Evolutionary conservation across 441 rosid genomes (phyloP).

Genomic region (Croton laevigatus): DNA sequence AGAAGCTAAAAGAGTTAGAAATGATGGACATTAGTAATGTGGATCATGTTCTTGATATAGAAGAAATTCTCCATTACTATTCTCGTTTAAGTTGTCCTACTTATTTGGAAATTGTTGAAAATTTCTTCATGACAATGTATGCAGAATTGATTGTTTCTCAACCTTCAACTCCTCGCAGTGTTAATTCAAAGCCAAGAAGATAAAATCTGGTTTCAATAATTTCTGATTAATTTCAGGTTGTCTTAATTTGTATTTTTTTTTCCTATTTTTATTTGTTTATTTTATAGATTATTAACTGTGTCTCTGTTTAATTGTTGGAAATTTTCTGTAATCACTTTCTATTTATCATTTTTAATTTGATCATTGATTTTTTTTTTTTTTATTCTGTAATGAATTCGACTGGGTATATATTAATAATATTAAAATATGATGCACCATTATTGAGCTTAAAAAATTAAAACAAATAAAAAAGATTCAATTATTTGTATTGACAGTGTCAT

Average conservation of each 20-base stretch:
- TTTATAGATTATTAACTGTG: background rate
- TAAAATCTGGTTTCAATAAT: constrained; percentile 4
- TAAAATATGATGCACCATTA: background rate
- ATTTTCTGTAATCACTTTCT: background rate
- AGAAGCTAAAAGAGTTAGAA: constrained; percentile 70
- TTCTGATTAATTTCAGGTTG: constrained; percentile 12
- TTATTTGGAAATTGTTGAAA: constrained; percentile 69
- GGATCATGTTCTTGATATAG: constrained; percentile 65
- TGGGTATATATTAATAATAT: background rate
- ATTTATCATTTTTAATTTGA: background rate
- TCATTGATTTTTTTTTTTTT: background rate
- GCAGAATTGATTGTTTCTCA: constrained; percentile 40
- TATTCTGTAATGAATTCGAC: background rate
- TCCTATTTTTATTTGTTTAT: background rate
- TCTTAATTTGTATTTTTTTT: background rate
- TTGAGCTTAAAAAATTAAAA: too few species aligned
- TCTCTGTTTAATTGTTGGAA: background rate
- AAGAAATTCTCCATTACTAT: constrained; percentile 74
- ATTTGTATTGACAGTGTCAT: too few species aligned
- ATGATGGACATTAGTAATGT: constrained; percentile 56
- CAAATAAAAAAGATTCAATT: too few species aligned
- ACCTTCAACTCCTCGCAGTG: constrained; percentile 3
- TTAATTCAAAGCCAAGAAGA: constrained; percentile 25
- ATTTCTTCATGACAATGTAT: constrained; percentile 65
- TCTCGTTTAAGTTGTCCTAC: constrained; percentile 70